Conservation (phyloP, 495 filamentous ascomycete genomes). For the Hyaloscypha finlandica region DNA sequence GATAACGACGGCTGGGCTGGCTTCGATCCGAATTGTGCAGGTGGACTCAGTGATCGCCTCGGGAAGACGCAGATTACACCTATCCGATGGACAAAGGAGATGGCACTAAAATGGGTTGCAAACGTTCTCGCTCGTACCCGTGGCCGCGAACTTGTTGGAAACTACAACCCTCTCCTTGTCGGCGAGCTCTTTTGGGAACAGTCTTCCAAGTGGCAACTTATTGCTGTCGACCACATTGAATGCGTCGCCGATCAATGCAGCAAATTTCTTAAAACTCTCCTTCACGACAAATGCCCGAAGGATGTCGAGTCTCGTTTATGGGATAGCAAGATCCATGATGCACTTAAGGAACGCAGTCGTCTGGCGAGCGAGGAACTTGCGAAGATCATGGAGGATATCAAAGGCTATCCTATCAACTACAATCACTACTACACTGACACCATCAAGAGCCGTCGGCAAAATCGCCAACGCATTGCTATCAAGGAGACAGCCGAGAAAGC, state of each 20-base stretch:
- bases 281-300: constrained; percentile 36
- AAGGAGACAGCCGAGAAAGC: constrained; percentile 8
- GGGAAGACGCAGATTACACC: constrained; percentile 1
- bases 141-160: constrained; percentile 49
- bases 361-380: constrained; percentile 38
- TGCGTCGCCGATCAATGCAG: constrained; percentile 30
- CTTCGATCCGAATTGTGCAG: background rate
- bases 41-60: background rate
- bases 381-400: constrained; percentile 46
- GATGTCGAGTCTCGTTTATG: constrained; percentile 36
- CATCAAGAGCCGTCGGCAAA: constrained; percentile 33
- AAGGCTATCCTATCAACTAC: constrained; percentile 47
- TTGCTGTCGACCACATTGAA: constrained; percentile 29
- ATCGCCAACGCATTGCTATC: constrained; percentile 26
- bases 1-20: background rate
- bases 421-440: constrained; percentile 40
- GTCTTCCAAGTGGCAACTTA: constrained; percentile 27
- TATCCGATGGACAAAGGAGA: constrained; percentile 5
- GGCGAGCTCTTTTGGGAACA: constrained; percentile 33
- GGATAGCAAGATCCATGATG: constrained; percentile 32
- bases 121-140: constrained; percentile 31
- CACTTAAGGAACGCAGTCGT: constrained; percentile 33
- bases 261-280: constrained; percentile 33
- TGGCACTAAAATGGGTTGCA: constrained; percentile 31
- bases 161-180: constrained; percentile 45